Evolutionary conservation across 2,329 filamentous ascomycete genomes (phyloP).

Genomic region (Magnaporthiopsis rhizophila): DNA sequence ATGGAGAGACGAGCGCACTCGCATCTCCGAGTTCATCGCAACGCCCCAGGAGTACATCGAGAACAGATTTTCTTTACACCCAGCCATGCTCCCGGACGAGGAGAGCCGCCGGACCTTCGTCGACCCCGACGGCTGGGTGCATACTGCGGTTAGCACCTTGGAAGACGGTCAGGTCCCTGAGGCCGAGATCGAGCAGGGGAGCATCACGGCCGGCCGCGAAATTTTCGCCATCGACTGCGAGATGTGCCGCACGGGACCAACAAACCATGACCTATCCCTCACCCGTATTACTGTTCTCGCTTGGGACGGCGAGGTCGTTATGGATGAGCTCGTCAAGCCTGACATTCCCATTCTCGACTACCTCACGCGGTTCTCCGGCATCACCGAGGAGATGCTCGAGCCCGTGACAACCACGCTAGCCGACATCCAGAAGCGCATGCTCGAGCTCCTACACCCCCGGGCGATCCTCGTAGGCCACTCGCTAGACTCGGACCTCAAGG

Average conservation of each 20-base stretch:
- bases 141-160: conserved; percentile 60
- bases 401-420: conserved; percentile 73
- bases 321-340: conserved; percentile 92
- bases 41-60: conserved; percentile 67
- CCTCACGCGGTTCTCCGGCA: conserved; percentile 84
- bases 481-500: conserved; percentile 74
- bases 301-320: conserved; percentile 74
- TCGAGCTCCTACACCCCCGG: conserved; percentile 62
- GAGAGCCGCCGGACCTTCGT: conserved; percentile 46
- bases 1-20: conserved; percentile 68
- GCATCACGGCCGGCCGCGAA: conserved; percentile 72
- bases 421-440: conserved; percentile 74
- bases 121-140: conserved; percentile 69
- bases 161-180: conserved; percentile 63
- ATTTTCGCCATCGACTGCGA: conserved; percentile 87
- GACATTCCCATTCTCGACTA: conserved; percentile 85
- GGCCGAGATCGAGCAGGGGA: conserved; percentile 66
- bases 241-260: conserved; percentile 85
- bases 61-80: conserved; percentile 80
- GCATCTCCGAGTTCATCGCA: conserved; percentile 73
- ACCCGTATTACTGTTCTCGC: conserved; percentile 80
- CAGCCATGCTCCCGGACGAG: conserved; percentile 57
- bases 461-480: conserved; percentile 76
- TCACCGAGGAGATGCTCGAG: conserved; percentile 77
- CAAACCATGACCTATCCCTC: conserved; percentile 61